Evolutionary conservation across 768 basidiomycete genomes (phyloP).

Genomic region (Grammothele lineata): DNA sequence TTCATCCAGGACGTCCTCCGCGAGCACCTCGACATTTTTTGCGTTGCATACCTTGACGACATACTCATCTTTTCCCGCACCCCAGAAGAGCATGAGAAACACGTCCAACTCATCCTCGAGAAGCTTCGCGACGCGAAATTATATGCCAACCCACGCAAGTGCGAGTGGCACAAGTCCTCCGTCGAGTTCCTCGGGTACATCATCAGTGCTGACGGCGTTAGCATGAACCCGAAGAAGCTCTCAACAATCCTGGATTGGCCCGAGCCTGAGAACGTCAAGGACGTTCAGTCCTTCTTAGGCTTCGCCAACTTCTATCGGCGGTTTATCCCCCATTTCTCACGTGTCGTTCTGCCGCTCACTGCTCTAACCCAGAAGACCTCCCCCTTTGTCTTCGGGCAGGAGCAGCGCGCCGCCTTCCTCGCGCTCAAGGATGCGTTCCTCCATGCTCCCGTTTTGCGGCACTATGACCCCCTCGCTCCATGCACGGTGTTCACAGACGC

Average conservation of each 20-base stretch:
- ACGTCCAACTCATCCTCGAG: conserved; percentile 14
- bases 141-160: conserved; percentile 28
- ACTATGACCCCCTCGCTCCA: conserved; percentile 15
- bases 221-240: conserved; percentile 40
- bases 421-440: conserved; percentile 23
- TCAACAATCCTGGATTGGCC: conserved; percentile 29
- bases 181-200: conserved; percentile 42
- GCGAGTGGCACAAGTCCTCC: conserved; percentile 30
- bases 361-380: conserved; percentile 24
- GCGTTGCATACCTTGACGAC: conserved; percentile 23
- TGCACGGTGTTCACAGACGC: conserved; percentile 20
- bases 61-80: conserved; percentile 19
- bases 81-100: conserved; percentile 17
- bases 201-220: conserved; percentile 26
- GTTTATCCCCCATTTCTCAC: conserved; percentile 31
- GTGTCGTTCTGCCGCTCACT: conserved; percentile 29
- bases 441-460: conserved; percentile 15
- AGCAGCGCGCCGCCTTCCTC: conserved; percentile 24
- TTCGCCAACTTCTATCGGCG: conserved; percentile 31
- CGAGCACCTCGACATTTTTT: conserved; percentile 14
- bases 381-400: conserved; percentile 17
- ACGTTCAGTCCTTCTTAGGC: conserved; percentile 30
- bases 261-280: conserved; percentile 19
- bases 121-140: conserved; percentile 29
- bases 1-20: conserved; percentile 13